phyloP scores from a whole-genome alignment of 441 rosid species.

The Pelargonium fulgidum region DNA sequence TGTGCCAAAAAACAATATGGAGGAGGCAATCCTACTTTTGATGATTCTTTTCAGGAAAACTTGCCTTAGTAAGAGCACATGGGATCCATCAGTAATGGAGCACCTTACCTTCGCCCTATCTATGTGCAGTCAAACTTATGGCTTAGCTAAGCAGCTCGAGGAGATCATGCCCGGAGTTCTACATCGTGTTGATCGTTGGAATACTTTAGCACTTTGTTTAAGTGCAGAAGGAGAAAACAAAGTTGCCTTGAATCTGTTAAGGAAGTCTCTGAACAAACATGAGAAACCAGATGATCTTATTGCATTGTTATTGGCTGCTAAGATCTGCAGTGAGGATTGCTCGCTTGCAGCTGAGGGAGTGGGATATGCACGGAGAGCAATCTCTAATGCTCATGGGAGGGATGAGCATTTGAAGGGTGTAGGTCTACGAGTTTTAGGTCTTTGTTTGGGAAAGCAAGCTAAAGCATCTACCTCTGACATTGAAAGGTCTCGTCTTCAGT shows the following conservation, averaged over 20 bases:
- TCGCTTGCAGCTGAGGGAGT: constrained; percentile 75
- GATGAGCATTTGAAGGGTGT: constrained; percentile 73
- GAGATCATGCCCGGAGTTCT: constrained; percentile 72
- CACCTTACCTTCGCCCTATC: constrained; percentile 72
- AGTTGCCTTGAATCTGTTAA: constrained; percentile 59
- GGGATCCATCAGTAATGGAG: constrained; percentile 83
- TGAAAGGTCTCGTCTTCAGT: constrained; percentile 71
- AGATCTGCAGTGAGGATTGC: constrained; percentile 67
- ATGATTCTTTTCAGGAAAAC: constrained; percentile 66
- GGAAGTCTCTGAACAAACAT: constrained; percentile 72
- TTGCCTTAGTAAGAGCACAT: constrained; percentile 49
- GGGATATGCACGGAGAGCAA: constrained; percentile 58
- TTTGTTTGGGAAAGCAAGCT: constrained; percentile 76
- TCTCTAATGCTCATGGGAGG: constrained; percentile 45
- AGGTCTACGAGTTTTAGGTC: constrained; percentile 61
- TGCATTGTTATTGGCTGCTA: constrained; percentile 68
- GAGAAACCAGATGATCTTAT: constrained; percentile 64
- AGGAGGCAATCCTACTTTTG: constrained; percentile 84
- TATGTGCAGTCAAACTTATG: constrained; percentile 63
- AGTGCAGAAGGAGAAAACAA: constrained; percentile 49
- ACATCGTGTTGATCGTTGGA: constrained; percentile 82
- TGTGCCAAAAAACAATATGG: constrained; percentile 76
- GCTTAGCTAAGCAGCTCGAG: constrained; percentile 68
- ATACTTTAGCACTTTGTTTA: constrained; percentile 68
- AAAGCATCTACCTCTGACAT: constrained; percentile 68